A percentile compares a stretch with the other conserved stretches of the same genome.
Evolutionary conservation across 2,329 filamentous ascomycete species (phyloP).

Genomic region (Fusarium veterinarium): DNA sequence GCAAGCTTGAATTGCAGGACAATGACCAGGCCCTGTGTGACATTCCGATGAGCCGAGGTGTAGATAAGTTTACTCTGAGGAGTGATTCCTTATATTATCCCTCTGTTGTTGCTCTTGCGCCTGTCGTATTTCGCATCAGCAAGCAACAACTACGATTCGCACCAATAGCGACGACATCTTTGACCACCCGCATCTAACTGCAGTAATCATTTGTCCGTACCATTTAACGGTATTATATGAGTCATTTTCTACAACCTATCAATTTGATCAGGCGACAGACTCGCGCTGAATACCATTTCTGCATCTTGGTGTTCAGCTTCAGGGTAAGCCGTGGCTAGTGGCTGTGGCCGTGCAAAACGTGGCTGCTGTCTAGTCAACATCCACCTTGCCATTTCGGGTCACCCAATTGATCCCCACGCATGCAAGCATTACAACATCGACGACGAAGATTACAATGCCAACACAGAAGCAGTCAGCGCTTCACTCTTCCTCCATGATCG

Average conservation of each 20-base stretch:
- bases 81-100: too few species aligned
- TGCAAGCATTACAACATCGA: not conserved
- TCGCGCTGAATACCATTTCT: not conserved
- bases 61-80: too few species aligned
- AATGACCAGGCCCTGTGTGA: too few species aligned
- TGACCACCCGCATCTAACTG: fast-evolving
- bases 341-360: not conserved
- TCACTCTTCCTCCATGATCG: fast-evolving
- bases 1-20: too few species aligned
- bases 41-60: too few species aligned
- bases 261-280: too few species aligned
- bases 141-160: too few species aligned
- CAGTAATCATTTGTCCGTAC: too few species aligned
- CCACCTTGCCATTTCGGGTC: not conserved
- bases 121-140: too few species aligned
- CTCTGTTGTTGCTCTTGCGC: too few species aligned
- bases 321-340: not conserved
- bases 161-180: not conserved
- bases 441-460: not conserved
- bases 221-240: fast-evolving
- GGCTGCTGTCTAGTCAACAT: constrained; percentile 6
- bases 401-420: not conserved
- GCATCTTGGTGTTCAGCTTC: not conserved
- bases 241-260: not conserved
- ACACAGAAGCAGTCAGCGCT: fast-evolving